Evolutionary conservation across 345 rosid species (phyloP), one percentile per base, ranked within the genome.

Genomic region (Crucihimalaya himalaica): DNA sequence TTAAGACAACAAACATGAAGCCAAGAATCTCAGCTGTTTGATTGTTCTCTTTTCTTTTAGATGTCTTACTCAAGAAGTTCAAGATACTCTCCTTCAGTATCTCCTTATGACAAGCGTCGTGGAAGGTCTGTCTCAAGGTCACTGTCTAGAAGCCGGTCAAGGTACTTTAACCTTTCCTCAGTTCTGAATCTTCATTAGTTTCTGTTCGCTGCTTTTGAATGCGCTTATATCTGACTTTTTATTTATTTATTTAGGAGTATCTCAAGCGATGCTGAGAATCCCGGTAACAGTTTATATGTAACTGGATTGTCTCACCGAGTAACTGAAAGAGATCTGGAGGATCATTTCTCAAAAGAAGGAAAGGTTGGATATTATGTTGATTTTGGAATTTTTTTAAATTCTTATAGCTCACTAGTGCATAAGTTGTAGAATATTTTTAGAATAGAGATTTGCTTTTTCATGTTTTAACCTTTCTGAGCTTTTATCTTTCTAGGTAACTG

Each of bases 231-330:
- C 51, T 21, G 8, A 31, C 21, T 19, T 7, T 15, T 27, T 43
- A 10, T 3, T 37, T 37, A 10, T 1, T 2, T 1, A 0, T 21
- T 25, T 25, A 84, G 89, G 86, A 91, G 96, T 65, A 62, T 57
- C 19, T 87, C 86, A 0, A 57, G 70, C 5, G 96, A 88, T 28
- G 89, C 85, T 29, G 99, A 86, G 65, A 95, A 95, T 75, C 97
- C 97, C 46, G 97, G 97, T 28, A 91, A 95, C 82, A 88, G 89
- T 80, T 78, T 95, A 79, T 95, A 95, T 70, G 99, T 95, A 66
- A 92, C 99, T 0, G 99, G 99, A 10, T 73, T 95, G 84, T 95
- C 96, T 1, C 89, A 85, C 8, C 81, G 91, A 10, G 83, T 88
- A 40, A 87, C 96, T 0, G 87, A 87, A 82, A 83, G 85, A 57